Base-by-base conservation (phyloP, 108 stramenopile genomes). In the Skeletonema menzelii region DNA sequence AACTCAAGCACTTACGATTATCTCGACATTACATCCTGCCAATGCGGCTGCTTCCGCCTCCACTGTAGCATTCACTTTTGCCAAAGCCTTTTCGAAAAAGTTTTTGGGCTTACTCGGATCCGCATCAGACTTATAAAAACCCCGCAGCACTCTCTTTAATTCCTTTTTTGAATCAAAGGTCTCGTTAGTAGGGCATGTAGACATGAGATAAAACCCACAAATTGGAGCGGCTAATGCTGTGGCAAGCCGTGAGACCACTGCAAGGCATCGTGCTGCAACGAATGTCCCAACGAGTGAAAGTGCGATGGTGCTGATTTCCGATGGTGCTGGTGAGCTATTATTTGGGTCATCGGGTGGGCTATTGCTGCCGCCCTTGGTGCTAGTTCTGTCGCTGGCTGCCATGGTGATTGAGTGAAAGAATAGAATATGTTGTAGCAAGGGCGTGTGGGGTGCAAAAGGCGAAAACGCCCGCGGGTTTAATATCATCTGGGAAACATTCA, bases 161-260 rank as follows among this genome's bases (percentile, higher is more conserved):
- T 94, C 84, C 35, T 77, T 77, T 55, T 91, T 91, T 44, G 88
- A 81, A 78, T 94, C 88, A 72, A 94, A 94, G 8, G 81, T 75
- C 4, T 72, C 63, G 11, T 59, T 64, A 22, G 85, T 55, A 7
- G 93, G 93, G 44, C 87, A 87, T 10, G 72, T 88, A 55, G 78
- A 63, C 70, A 78, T 71, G 26, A 78, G 67, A 67, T 78, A 78
- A 22, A 78, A 67, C 2, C 65, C 70, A 38, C 65, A 47, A 5
- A 53, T 1, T 2, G 77, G 77, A 19, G 70, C 70, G 13, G 77
- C 77, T 47, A 78, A 32, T 11, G 60, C 77, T 26, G 77, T 56
- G 4, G 77, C 77, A 3, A 78, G 19, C 40, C 70, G 42, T 10
- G 70, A 66, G n/a, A 67, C 69, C 5, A 64, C 56, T 11, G 63